Conservation (phyloP, 2,329 filamentous ascomycete genomes). For the Penicillium sumatraense region DNA sequence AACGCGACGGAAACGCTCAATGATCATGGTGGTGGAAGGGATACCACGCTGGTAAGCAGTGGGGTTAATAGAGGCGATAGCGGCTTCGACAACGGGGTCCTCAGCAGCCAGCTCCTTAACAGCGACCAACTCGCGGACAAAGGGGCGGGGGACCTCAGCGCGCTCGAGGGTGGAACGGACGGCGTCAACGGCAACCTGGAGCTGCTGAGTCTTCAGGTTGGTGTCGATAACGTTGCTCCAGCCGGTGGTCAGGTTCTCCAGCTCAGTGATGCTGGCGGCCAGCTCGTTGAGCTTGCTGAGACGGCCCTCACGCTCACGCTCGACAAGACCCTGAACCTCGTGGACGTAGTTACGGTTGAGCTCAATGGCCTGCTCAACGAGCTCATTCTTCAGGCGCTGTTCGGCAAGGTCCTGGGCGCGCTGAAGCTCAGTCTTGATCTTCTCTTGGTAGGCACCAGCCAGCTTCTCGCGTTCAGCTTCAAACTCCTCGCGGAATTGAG, state of each 20-base stretch:
- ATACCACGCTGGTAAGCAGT: slow-evolving; percentile 91
- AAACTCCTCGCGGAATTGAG: slow-evolving; percentile 84
- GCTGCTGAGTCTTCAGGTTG: slow-evolving; percentile 92
- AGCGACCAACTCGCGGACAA: slow-evolving; percentile 89
- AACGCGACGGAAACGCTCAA: slow-evolving; percentile 94
- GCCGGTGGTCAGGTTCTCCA: slow-evolving; percentile 83
- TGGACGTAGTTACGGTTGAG: slow-evolving; percentile 83
- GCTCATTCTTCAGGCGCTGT: slow-evolving; percentile 79
- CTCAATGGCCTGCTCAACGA: slow-evolving; percentile 86
- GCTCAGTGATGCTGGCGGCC: slow-evolving; percentile 74
- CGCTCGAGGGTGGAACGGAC: slow-evolving; percentile 83
- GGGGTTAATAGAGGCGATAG: slow-evolving; percentile 96
- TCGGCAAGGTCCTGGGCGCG: slow-evolving; percentile 80
- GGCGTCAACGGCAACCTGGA: slow-evolving; percentile 93
- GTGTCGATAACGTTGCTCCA: slow-evolving; percentile 91
- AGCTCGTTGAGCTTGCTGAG: slow-evolving; percentile 85
- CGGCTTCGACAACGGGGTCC: slow-evolving; percentile 85
- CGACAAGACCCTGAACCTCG: slow-evolving; percentile 79
- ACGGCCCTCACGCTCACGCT: slow-evolving; percentile 83
- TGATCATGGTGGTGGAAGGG: slow-evolving; percentile 78
- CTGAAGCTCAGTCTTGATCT: slow-evolving; percentile 77
- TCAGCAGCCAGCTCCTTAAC: slow-evolving; percentile 88
- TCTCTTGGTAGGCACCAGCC: slow-evolving; percentile 76
- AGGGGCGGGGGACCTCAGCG: slow-evolving; percentile 75
- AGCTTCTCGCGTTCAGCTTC: slow-evolving; percentile 83